These are phyloP conservation scores for Iberis pinnata DNA, from an alignment of 345 rosid genomes.

Conservation along the genomic window DNA sequence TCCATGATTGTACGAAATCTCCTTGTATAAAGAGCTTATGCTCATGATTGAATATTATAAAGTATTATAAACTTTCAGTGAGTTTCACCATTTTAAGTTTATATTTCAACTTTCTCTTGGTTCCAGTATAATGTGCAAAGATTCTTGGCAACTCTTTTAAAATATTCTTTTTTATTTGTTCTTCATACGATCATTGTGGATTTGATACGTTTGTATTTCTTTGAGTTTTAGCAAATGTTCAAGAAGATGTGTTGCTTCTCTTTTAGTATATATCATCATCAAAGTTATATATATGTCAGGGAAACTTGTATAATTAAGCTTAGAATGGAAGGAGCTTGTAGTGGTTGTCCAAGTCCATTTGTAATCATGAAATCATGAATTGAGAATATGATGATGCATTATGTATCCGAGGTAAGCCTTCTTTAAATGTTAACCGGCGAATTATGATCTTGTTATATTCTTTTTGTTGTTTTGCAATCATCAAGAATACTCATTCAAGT, in stretches of 20 bases:
- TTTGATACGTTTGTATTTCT: conserved; percentile 85
- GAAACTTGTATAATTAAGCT: conserved; percentile 87
- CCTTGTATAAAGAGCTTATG: too few species aligned
- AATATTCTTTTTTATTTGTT: too few species aligned
- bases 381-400: conserved; percentile 98
- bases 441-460: not conserved
- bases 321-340: conserved; percentile 97
- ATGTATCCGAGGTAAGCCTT: conserved; percentile 94
- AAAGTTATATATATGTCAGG: conserved; percentile 35
- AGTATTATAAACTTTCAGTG: too few species aligned
- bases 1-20: too few species aligned
- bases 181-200: too few species aligned
- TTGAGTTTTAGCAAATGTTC: conserved; percentile 20
- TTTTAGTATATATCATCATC: too few species aligned
- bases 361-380: conserved; percentile 97
- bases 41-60: too few species aligned
- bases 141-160: too few species aligned
- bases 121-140: too few species aligned
- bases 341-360: conserved; percentile 97
- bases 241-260: not conserved
- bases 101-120: too few species aligned
- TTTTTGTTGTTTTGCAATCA: not conserved
- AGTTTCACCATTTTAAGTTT: too few species aligned
- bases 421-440: not conserved
- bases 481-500: conserved; percentile 5